A percentile compares a stretch with the other conserved stretches of the same genome.
Evolutionary conservation across 306 rosid genomes (phyloP).

Genomic region (Gleditsia sinensis): DNA sequence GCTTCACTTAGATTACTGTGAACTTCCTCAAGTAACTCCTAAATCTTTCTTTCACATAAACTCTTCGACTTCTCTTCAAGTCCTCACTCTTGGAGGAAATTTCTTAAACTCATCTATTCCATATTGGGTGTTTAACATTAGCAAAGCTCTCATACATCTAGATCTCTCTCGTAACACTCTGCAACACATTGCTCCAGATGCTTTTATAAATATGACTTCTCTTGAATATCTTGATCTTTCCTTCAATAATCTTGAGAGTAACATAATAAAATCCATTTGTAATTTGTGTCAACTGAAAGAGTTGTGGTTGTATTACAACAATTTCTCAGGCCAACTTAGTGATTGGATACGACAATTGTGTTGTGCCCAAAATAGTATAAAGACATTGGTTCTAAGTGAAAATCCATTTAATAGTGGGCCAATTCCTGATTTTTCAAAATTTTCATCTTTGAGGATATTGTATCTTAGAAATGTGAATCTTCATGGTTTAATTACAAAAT

Average conservation of each 20-base stretch:
- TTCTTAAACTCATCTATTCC: not conserved
- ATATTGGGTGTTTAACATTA: not conserved
- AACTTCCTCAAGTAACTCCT: not conserved
- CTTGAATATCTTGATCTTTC: not conserved
- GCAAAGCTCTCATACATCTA: not conserved
- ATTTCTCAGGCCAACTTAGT: no score
- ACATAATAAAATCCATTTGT: not conserved
- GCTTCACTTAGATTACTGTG: not conserved
- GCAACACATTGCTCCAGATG: not conserved
- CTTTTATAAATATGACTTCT: not conserved
- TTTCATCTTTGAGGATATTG: no score
- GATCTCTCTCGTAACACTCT: no score
- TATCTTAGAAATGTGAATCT: no score
- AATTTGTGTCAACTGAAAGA: slow-evolving; percentile 18
- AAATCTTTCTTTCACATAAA: not conserved
- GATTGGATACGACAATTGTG: no score
- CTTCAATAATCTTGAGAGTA: not conserved
- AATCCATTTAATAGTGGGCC: no score
- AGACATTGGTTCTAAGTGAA: no score
- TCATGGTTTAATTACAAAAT: no score
- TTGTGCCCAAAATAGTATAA: no score
- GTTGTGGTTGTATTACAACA: no score
- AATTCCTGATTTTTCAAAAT: no score
- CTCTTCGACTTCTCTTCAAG: slow-evolving; percentile 9
- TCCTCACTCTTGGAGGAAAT: not conserved